Base-by-base conservation (phyloP, 768 basidiomycete genomes). In the Amanita jacksonii region DNA sequence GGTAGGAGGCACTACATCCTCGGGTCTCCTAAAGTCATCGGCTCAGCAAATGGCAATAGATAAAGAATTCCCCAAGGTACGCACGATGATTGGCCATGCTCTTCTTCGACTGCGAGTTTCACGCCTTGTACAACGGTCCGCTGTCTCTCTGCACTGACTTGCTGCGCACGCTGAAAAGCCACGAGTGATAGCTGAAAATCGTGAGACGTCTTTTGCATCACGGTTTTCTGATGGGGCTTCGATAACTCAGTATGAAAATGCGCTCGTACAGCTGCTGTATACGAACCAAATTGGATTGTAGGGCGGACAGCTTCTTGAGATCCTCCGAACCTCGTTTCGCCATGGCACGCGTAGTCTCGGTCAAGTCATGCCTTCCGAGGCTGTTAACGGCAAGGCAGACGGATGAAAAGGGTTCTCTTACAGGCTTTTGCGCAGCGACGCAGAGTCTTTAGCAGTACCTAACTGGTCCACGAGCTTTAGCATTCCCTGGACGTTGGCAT, bases 391-490 rank as follows among this genome's bases (percentile, higher is more conserved):
- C 19, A 27, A 32, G 24, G 9, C 15, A 43, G 4, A 24, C 13
- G 16, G 19, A 18, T 13, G 5, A 20, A 18, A n/a, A 38, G 3
- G 20, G n/a, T n/a, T n/a, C n/a, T 73, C 90, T 50, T 55, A 94
- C 93, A 98, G 65, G 41, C 79, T 84, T 62, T 85, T 90, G 53
- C 94, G 73, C 42, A 98, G 64, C 2, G 68, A 61, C 1, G 82
- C 77, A 13, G 83, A 88, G 60, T 98, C 93, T 55, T 79, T 79
- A 24, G 67, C 67, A 0, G 85, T 89, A 3, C 94, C 94, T 1
- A 99, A 75, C 61, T 93, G 87, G 57, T 98, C 92, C n/a, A 98
- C 89, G n/a, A 92, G 73, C 63, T 88, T 89, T 54, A 90, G 62
- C 38, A 99, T 93, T 12, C 88, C 94, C 56, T 94, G 89, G 2